Conservation (phyloP, 139 green algal species). For the Spirogloea muscicola region DNA sequence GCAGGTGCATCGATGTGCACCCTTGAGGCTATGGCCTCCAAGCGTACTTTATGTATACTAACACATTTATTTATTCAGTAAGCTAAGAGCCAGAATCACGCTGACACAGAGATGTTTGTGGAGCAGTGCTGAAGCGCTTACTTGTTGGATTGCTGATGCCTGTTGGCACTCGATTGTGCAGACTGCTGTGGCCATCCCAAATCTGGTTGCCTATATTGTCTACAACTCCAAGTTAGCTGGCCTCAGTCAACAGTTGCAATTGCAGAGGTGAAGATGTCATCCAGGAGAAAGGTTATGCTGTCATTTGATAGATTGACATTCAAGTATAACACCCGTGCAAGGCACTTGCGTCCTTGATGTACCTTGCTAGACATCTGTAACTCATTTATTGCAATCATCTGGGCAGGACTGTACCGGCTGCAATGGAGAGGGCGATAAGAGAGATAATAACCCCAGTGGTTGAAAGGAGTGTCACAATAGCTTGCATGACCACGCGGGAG, state of each 20-base stretch:
- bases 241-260: slow-evolving; percentile 41
- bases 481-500: slow-evolving; percentile 93
- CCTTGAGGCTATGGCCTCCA: too few relatives aligned
- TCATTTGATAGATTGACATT: slow-evolving; percentile 2
- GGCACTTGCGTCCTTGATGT: background rate
- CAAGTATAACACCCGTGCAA: background rate
- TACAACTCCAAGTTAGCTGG: slow-evolving; percentile 33
- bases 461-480: slow-evolving; percentile 92
- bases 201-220: slow-evolving; percentile 44
- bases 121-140: too few relatives aligned
- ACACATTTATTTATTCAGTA: too few relatives aligned
- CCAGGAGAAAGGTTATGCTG: background rate
- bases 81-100: too few relatives aligned
- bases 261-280: slow-evolving; percentile 29
- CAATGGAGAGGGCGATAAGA: slow-evolving; percentile 80
- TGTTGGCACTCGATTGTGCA: too few relatives aligned
- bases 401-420: slow-evolving; percentile 73
- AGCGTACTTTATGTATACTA: too few relatives aligned
- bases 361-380: background rate
- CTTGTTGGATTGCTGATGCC: too few relatives aligned
- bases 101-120: too few relatives aligned
- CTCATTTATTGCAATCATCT: slow-evolving; percentile 44
- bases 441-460: slow-evolving; percentile 96
- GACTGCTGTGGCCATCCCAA: slow-evolving; percentile 5
- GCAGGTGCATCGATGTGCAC: too few relatives aligned